These are phyloP conservation scores for Tulasnella sp. DNA, from an alignment of 768 basidiomycete genomes.

Conservation along the genomic window DNA sequence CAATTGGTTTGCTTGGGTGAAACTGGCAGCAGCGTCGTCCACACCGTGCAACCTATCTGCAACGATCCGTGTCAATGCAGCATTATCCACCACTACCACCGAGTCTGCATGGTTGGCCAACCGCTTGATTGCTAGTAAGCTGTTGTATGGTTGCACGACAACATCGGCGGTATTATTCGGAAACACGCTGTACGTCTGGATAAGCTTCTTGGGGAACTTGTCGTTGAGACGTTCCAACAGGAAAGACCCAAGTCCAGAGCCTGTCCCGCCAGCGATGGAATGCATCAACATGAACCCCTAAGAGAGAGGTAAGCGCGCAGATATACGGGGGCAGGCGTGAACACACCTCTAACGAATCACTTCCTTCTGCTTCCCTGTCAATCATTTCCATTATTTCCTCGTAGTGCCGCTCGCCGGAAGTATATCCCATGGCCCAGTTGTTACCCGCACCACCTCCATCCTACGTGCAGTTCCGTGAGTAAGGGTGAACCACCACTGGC, in stretches of 20 bases:
- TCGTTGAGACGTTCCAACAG: constrained; percentile 92
- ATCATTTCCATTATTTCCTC: constrained; percentile 99
- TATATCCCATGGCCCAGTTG: constrained; percentile 95
- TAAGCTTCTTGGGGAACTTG: constrained; percentile 96
- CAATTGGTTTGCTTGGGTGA: constrained; percentile 86
- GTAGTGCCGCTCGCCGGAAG: constrained; percentile 78
- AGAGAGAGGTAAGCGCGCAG: neutral
- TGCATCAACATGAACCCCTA: constrained; percentile 99
- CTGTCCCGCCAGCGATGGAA: constrained; percentile 97
- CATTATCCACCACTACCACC: constrained; percentile 94
- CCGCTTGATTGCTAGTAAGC: constrained; percentile 81
- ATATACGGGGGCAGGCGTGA: neutral
- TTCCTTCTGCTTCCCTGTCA: constrained; percentile 94
- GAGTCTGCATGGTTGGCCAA: constrained; percentile 94
- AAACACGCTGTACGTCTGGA: constrained; percentile 98
- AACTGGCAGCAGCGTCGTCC: constrained; percentile 59
- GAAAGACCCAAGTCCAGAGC: constrained; percentile 97
- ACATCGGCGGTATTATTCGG: constrained; percentile 88
- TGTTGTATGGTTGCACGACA: constrained; percentile 98
- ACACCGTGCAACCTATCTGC: constrained; percentile 74
- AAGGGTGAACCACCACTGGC: neutral
- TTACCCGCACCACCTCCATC: constrained; percentile 99
- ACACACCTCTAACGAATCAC: constrained; percentile 60
- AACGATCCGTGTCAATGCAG: constrained; percentile 82
- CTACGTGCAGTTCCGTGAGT: constrained; percentile 9